Evolutionary conservation across 2,329 filamentous ascomycete genomes (phyloP).

Genomic region (Exophiala sideris): DNA sequence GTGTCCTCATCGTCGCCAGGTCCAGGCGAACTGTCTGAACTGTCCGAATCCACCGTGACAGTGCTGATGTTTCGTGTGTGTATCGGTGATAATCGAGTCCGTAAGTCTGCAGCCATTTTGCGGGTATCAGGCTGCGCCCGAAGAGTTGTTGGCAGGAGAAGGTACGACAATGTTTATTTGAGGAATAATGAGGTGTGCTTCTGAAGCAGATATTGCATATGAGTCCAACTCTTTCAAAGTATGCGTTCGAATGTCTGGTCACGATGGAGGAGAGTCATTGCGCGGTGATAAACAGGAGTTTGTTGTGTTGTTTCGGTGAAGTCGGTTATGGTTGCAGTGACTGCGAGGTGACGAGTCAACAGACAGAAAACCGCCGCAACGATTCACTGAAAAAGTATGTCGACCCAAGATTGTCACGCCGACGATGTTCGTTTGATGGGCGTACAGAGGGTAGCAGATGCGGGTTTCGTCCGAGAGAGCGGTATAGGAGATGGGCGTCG

Average conservation of each 20-base stretch:
- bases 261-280: background rate
- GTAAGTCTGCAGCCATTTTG: constrained; percentile 26
- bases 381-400: too few species aligned
- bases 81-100: constrained; percentile 21
- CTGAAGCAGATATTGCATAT: background rate
- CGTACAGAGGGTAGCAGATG: too few species aligned
- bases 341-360: background rate
- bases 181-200: background rate
- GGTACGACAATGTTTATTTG: background rate
- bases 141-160: background rate
- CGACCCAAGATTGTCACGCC: too few species aligned
- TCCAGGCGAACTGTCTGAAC: constrained; percentile 40
- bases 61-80: constrained; percentile 27
- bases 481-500: too few species aligned
- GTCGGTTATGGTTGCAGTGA: background rate
- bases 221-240: background rate
- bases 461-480: too few species aligned
- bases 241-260: background rate
- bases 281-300: background rate
- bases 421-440: too few species aligned
- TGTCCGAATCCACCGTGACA: constrained; percentile 28
- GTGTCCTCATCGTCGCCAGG: constrained; percentile 78
- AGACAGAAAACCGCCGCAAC: too few species aligned
- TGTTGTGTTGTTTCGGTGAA: background rate
- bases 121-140: constrained; percentile 10